These are phyloP conservation scores for Cicer pinnatifidum DNA, from an alignment of 306 rosid genomes.

Conservation along the genomic window DNA sequence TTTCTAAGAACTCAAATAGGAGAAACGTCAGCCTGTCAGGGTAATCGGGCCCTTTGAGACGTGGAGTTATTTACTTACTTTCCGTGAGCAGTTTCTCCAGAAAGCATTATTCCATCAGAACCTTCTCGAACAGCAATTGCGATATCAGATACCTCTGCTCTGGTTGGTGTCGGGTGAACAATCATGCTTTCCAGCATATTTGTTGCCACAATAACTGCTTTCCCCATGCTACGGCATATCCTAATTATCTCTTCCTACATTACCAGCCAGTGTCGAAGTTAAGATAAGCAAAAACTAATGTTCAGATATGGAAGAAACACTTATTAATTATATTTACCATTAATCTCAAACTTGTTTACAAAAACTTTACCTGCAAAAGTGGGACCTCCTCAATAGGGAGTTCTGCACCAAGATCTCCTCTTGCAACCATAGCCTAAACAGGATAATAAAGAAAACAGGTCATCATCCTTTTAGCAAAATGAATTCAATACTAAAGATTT, in stretches of 20 bases:
- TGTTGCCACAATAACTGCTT: slow-evolving; percentile 96
- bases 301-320: slow-evolving; percentile 21
- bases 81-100: slow-evolving; percentile 99
- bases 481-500: slow-evolving; percentile 22
- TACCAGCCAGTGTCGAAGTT: slow-evolving; percentile 38
- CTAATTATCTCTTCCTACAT: slow-evolving; percentile 85
- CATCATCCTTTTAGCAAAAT: slow-evolving; percentile 24
- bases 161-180: slow-evolving; percentile 97
- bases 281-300: slow-evolving; percentile 24
- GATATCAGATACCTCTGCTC: slow-evolving; percentile 99
- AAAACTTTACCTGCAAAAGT: slow-evolving; percentile 55
- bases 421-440: slow-evolving; percentile 57
- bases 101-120: slow-evolving; percentile 94
- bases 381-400: slow-evolving; percentile 61
- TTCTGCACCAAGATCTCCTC: slow-evolving; percentile 61
- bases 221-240: slow-evolving; percentile 96
- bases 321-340: slow-evolving; percentile 1
- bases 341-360: slow-evolving; percentile 16
- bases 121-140: slow-evolving; percentile 99
- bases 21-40: slow-evolving; percentile 17
- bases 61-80: slow-evolving; percentile 67
- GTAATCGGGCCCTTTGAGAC: slow-evolving; percentile 12
- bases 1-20: not conserved
- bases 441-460: slow-evolving; percentile 32
- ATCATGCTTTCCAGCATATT: slow-evolving; percentile 99